Evolutionary conservation across 495 filamentous ascomycete genomes (phyloP), one percentile per base, ranked within the genome.

Genomic region (Penicillium daleae): DNA sequence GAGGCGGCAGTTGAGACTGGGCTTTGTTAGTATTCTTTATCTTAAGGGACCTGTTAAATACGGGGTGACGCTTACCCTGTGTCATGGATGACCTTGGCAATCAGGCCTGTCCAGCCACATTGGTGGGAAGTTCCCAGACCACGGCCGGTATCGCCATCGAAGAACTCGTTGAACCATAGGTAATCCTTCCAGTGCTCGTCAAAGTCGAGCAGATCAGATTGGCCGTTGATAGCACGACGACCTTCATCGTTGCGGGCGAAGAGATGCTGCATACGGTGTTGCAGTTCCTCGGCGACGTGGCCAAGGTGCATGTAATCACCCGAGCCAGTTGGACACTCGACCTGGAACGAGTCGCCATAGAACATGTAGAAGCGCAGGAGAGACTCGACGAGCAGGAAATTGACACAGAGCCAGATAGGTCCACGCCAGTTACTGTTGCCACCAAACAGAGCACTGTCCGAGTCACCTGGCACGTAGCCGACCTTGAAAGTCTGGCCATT

Each of bases 381-480:
- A 3, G 92, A 93, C 73, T 98, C 94, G 58, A 98, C 89, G 15
- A 98, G 86, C 49, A 98, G 80, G 80, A 97, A 97, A 69, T 98
- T 98, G 76, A 97, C 92, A 64, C 92, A 95, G 27, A 97, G 81
- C 94, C 94, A 98, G 67, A 97, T 93, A 0, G 95, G 94, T 2
- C 89, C 85, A 66, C 94, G 86, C 94, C 94, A 98, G 76, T 98
- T 98, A 76, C 92, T 96, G 82, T 98, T 98, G 32, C 94, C 94
- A 40, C 94, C 94, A 68, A 98, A 98, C 13, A 98, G 83, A 4
- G 90, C 88, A 66, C 90, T 95, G 78, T 97, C 92, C 1, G 94
- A 97, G 71, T 98, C 95, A 17, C 94, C 95, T 8, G 95, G 88
- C 19, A 98, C 87, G 65, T 98, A 98, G 65, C 86, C 85, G 33